Evolutionary conservation across 2,329 filamentous ascomycete species (phyloP), one percentile per base, ranked within the genome.

Genomic region (Penicillium sp.): DNA sequence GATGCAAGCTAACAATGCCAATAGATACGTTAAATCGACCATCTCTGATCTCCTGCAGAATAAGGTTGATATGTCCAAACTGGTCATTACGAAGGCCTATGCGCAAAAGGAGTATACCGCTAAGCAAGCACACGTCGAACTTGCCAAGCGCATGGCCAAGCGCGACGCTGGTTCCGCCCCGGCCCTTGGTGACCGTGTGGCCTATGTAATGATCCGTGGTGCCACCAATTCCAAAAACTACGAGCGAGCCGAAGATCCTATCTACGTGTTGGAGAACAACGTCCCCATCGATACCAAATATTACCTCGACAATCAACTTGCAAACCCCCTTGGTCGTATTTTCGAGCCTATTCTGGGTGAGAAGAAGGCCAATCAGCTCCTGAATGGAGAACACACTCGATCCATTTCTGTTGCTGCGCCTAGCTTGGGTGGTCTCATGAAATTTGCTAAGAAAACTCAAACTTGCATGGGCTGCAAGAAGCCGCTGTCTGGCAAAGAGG

Each of bases 401-500:
- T 86, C 90, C 48, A 96, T 99, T 63, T 90, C 91, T 1, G 91
- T 98, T 24, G 93, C 93, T 3, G 95, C 91, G 21, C 93, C 96
- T 0, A 90, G 90, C 0, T 85, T 96, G 60, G 95, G 95, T 55
- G 95, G 95, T 0, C 81, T 99, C 62, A 99, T 99, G 95, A 97
- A 96, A 78, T 99, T 98, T 72, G 85, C 95, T 33, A 97, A 96
- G 80, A 97, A 96, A 81, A 99, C 95, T 3, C 88, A 93, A 78
- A 98, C 95, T 0, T 99, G 95, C 75, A 96, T 99, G 90, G 95
- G 93, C 3, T 99, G 95, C 85, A 99, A 98, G 84, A 97, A 97
- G 76, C 95, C 95, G 3, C 82, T 99, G 49, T 87, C 85, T 7
- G 87, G 86, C 58, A 90, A 90, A 65, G 84, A 90, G 46, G 93